These are phyloP conservation scores for Ophiostoma ulmi DNA, from an alignment of 2,329 filamentous ascomycete species.

Conservation along the genomic window DNA sequence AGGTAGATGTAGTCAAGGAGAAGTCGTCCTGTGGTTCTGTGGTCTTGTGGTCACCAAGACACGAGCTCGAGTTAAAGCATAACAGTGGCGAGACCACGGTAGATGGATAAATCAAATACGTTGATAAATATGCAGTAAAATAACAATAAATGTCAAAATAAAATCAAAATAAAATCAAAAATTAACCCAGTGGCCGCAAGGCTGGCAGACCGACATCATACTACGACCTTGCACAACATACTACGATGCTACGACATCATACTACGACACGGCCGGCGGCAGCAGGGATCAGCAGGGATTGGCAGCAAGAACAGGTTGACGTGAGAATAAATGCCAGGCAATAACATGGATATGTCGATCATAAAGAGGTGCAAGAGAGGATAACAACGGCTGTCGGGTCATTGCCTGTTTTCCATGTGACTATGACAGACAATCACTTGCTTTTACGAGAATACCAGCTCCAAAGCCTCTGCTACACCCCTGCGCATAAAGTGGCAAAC, in stretches of 20 bases:
- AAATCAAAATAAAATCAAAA: background rate
- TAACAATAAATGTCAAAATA: background rate
- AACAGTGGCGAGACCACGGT: background rate
- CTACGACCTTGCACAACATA: background rate
- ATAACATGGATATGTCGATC: background rate
- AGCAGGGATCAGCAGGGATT: no score
- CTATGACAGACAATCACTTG: no score
- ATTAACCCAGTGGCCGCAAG: background rate
- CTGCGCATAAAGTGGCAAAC: background rate
- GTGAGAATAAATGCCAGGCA: background rate
- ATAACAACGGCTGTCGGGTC: background rate
- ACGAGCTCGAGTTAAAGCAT: background rate
- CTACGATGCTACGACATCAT: background rate
- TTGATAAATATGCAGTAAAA: background rate
- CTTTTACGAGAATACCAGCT: no score
- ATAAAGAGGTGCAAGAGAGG: background rate
- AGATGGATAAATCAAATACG: background rate
- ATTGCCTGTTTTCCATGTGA: background rate
- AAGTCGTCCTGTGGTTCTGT: background rate
- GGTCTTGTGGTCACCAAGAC: background rate
- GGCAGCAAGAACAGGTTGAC: background rate
- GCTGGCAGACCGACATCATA: conserved; percentile 6
- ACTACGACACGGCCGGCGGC: background rate
- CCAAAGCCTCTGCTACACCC: background rate
- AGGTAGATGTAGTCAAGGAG: background rate